Percentiles rank a stretch among this genome's conserved stretches.
phyloP scores from a whole-genome alignment of 2,329 filamentous ascomycete species.

The Mycosphaerella arachidis region DNA sequence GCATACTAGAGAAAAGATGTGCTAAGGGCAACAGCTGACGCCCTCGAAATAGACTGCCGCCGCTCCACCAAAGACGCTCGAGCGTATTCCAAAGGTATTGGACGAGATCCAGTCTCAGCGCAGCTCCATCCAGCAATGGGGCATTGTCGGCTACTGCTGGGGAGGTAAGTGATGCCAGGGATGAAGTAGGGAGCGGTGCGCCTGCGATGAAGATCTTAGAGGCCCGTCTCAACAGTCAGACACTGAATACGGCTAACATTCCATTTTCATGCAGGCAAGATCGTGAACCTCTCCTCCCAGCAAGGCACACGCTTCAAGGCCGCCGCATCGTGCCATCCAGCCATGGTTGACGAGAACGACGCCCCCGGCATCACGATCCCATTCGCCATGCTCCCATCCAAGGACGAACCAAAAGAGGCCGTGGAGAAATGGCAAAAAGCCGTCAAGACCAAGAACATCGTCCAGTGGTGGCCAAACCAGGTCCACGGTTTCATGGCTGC shows the following conservation, averaged over 20 bases:
- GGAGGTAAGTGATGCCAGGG: constrained; percentile 28
- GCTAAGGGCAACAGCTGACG: constrained; percentile 2
- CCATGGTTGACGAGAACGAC: constrained; percentile 57
- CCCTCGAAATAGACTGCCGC: constrained; percentile 40
- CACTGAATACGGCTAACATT: constrained; percentile 19
- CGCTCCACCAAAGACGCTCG: constrained; percentile 54
- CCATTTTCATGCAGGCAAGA: constrained; percentile 40
- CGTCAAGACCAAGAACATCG: constrained; percentile 44
- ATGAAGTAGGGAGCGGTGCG: background rate
- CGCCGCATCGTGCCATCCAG: constrained; percentile 54
- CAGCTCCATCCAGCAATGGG: constrained; percentile 51
- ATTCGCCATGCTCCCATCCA: constrained; percentile 53
- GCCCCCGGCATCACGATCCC: constrained; percentile 54
- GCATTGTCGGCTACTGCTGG: constrained; percentile 59
- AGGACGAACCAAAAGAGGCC: constrained; percentile 53
- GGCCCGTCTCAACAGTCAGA: background rate
- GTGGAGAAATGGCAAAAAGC: constrained; percentile 47
- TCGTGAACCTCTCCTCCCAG: constrained; percentile 51
- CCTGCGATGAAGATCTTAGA: too few relatives aligned
- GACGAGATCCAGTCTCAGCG: constrained; percentile 50
- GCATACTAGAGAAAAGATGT: background rate
- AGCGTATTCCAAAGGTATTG: constrained; percentile 53
- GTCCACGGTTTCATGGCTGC: constrained; percentile 31
- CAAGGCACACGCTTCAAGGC: constrained; percentile 54
- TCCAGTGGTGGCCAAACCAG: constrained; percentile 48